phyloP scores from a whole-genome alignment of 768 basidiomycete genomes.

The Trametes meyenii region DNA sequence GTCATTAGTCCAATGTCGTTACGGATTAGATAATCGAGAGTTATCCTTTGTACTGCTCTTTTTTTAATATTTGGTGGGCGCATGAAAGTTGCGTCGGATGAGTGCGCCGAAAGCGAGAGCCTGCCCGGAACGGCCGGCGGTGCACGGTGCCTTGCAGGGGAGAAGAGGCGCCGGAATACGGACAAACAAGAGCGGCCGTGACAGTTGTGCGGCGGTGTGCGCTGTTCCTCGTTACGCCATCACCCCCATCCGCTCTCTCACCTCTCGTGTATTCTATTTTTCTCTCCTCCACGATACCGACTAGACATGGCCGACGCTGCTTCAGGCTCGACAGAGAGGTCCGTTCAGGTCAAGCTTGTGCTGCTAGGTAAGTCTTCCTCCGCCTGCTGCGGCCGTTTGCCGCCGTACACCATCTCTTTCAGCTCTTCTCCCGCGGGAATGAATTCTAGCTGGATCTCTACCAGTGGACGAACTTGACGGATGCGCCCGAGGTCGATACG shows the following conservation, averaged over 20 bases:
- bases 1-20: background rate
- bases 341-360: constrained; percentile 97
- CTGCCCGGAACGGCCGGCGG: constrained; percentile 1
- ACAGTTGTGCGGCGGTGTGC: constrained; percentile 17
- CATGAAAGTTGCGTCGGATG: background rate
- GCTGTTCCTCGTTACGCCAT: constrained; percentile 29
- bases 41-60: too few relatives aligned
- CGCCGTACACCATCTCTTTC: constrained; percentile 10
- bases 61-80: background rate
- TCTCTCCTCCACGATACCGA: constrained; percentile 7
- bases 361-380: constrained; percentile 69
- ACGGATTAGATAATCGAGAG: too few relatives aligned
- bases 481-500: too few relatives aligned
- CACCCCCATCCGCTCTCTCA: constrained; percentile 19
- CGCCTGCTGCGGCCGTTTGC: background rate
- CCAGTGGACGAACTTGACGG: too few relatives aligned
- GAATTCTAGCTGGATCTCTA: too few relatives aligned
- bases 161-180: constrained; percentile 19
- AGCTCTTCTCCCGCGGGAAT: background rate
- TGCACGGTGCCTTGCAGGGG: background rate
- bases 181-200: constrained; percentile 22
- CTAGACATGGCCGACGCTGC: constrained; percentile 70
- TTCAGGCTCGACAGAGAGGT: constrained; percentile 79
- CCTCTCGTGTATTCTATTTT: constrained; percentile 27
- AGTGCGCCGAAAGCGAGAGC: background rate